Evolutionary conservation across 2,329 filamentous ascomycete species (phyloP).

Genomic region (Fusarium lyarnte): DNA sequence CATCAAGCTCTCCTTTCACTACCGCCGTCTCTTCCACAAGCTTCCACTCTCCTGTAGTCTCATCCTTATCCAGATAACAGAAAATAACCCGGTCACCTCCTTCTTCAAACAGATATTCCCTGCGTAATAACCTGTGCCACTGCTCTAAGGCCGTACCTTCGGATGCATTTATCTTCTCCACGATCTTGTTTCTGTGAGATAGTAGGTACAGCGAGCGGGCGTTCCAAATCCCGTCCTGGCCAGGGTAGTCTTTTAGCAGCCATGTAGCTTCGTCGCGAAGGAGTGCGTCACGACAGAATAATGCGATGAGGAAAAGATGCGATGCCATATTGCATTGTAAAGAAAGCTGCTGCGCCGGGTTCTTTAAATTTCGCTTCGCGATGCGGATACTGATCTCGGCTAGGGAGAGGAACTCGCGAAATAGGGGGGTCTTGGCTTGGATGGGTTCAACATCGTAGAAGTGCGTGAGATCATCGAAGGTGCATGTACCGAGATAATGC

Average conservation of each 20-base stretch:
- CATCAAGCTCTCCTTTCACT: conserved; percentile 14
- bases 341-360: conserved; percentile 30
- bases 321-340: conserved; percentile 45
- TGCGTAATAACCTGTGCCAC: conserved; percentile 46
- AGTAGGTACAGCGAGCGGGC: conserved; percentile 42
- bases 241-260: conserved; percentile 47
- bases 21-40: conserved; percentile 32
- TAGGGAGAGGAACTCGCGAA: conserved; percentile 48
- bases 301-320: conserved; percentile 35
- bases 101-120: conserved; percentile 50
- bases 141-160: conserved; percentile 46
- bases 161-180: conserved; percentile 43
- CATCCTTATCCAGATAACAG: conserved; percentile 43
- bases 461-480: conserved; percentile 43
- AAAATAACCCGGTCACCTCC: conserved; percentile 46
- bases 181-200: conserved; percentile 37
- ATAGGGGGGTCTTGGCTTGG: conserved; percentile 39
- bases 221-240: conserved; percentile 48
- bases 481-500: conserved; percentile 40
- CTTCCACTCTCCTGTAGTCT: conserved; percentile 20
- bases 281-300: conserved; percentile 47
- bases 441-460: conserved; percentile 39
- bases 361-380: conserved; percentile 15
- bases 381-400: conserved; percentile 40
- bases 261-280: conserved; percentile 46